phyloP scores from a whole-genome alignment of 1,284 basidiomycete species.

The Trametes pubescens region DNA sequence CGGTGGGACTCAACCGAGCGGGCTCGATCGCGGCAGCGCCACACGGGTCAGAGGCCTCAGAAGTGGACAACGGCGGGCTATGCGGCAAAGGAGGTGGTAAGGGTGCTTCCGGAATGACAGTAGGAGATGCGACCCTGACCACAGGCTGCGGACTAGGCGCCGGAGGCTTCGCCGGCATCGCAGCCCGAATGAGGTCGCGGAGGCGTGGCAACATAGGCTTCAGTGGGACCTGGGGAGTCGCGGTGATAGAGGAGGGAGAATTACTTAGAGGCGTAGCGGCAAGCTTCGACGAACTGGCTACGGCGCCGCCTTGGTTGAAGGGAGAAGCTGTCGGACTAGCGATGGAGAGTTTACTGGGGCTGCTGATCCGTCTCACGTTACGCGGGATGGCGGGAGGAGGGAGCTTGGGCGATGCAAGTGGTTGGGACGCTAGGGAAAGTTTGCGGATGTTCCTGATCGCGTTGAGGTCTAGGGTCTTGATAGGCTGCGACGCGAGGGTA shows the following conservation, averaged over 20 bases:
- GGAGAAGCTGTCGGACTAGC: background rate
- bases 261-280: background rate
- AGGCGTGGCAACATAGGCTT: conserved; percentile 7
- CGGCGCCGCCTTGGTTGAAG: background rate
- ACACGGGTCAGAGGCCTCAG: background rate
- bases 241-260: background rate
- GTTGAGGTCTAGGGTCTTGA: conserved; percentile 23
- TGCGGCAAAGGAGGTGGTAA: background rate
- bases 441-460: conserved; percentile 20
- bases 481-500: conserved; percentile 1
- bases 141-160: too few species aligned
- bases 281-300: background rate
- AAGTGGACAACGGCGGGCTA: background rate
- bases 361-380: conserved; percentile 14
- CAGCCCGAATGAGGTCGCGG: conserved; percentile 4
- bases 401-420: conserved; percentile 5
- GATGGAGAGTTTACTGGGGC: background rate
- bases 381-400: conserved; percentile 5
- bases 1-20: background rate
- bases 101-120: background rate
- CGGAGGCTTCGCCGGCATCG: background rate
- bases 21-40: background rate
- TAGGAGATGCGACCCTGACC: background rate
- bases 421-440: background rate
- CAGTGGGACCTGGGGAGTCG: background rate